phyloP scores from a whole-genome alignment of 2,329 filamentous ascomycete species.

The Dothidotthia symphoricarpi region DNA sequence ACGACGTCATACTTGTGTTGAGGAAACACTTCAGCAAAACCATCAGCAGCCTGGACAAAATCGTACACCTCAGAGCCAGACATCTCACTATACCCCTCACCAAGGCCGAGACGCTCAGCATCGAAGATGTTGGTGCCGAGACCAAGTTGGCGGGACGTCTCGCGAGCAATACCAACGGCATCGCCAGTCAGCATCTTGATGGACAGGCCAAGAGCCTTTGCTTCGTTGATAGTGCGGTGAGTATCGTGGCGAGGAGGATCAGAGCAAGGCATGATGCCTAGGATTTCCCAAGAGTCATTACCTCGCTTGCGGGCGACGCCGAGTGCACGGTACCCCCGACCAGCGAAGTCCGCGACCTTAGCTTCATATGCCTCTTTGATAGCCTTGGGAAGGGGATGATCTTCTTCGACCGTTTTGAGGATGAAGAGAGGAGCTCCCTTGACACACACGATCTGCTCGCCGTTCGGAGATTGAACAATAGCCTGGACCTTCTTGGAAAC shows the following conservation, averaged over 20 bases:
- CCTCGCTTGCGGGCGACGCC: constrained; percentile 89
- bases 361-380: constrained; percentile 85
- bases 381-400: constrained; percentile 73
- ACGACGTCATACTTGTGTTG: constrained; percentile 96
- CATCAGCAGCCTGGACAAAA: constrained; percentile 92
- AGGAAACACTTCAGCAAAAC: constrained; percentile 91
- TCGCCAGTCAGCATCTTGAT: constrained; percentile 98
- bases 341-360: constrained; percentile 87
- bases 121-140: constrained; percentile 93
- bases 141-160: constrained; percentile 87
- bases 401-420: constrained; percentile 81
- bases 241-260: constrained; percentile 90
- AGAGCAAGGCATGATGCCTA: constrained; percentile 92
- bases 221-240: constrained; percentile 84
- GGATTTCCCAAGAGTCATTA: constrained; percentile 80
- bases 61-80: constrained; percentile 91
- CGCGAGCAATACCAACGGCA: constrained; percentile 87
- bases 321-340: constrained; percentile 89
- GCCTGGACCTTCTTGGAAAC: constrained; percentile 92
- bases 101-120: constrained; percentile 85
- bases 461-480: constrained; percentile 76
- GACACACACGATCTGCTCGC: constrained; percentile 82
- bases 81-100: constrained; percentile 80
- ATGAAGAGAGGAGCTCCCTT: constrained; percentile 90
- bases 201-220: constrained; percentile 80